Conservation (phyloP, 108 stramenopile species). For the Pseudonitzschia multiseries region DNA sequence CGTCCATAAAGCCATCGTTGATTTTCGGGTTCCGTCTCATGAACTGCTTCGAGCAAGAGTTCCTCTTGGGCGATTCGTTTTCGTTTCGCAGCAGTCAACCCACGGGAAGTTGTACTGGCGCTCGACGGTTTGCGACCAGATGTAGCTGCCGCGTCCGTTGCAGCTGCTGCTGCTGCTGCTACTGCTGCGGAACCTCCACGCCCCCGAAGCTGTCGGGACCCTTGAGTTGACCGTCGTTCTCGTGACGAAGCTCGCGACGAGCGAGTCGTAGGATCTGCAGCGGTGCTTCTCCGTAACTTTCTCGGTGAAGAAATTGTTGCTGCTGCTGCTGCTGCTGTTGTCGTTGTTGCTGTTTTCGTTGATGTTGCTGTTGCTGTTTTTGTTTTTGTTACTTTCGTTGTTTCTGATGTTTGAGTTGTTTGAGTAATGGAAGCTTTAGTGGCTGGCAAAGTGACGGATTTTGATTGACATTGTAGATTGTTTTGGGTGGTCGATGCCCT, state of each 20-base stretch:
- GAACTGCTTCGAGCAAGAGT: constrained; percentile 74
- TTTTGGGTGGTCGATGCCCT: not conserved
- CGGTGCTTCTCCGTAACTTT: not conserved
- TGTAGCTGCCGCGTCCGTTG: not conserved
- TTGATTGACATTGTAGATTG: not conserved
- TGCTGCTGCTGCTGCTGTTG: not conserved
- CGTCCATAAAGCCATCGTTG: constrained; percentile 67
- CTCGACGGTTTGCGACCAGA: not conserved
- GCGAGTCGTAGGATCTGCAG: constrained; percentile 6
- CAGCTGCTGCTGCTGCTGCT: not conserved
- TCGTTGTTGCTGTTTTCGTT: not conserved
- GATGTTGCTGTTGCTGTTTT: not conserved
- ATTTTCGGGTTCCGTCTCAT: constrained; percentile 76
- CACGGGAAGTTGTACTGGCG: constrained; percentile 11
- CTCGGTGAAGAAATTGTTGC: not conserved
- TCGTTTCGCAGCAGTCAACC: constrained; percentile 29
- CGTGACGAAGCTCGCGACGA: constrained; percentile 20
- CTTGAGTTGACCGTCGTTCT: constrained; percentile 18
- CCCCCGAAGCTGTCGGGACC: constrained; percentile 21
- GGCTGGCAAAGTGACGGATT: constrained; percentile 16
- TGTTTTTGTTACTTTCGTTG: no score
- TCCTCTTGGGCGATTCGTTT: constrained; percentile 76
- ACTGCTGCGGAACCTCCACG: not conserved
- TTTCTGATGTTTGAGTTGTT: not conserved
- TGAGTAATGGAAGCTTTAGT: constrained; percentile 8